phyloP scores from a whole-genome alignment of 306 rosid species.

The Herpetospermum pedunculosum region DNA sequence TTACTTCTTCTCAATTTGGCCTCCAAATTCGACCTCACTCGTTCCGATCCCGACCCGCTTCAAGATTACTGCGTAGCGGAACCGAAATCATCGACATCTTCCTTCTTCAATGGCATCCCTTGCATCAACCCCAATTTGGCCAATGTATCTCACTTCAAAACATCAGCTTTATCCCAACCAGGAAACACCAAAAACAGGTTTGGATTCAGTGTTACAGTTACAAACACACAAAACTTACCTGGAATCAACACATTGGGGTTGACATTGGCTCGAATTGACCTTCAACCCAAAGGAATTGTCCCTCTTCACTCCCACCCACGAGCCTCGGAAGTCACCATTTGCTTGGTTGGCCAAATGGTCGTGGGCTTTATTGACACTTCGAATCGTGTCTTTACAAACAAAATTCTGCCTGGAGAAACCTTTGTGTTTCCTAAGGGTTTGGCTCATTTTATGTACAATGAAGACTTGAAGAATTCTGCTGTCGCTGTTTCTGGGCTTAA shows the following conservation, averaged over 20 bases:
- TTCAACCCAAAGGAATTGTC: conserved; percentile 16
- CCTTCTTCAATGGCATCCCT: conserved; percentile 41
- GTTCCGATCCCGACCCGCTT: conserved; percentile 49
- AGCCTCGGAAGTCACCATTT: conserved; percentile 42
- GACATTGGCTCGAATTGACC: conserved; percentile 38
- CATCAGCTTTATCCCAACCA: conserved; percentile 35
- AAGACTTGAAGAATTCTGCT: conserved; percentile 17
- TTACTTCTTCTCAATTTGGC: conserved; percentile 11
- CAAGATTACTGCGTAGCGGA: conserved; percentile 77
- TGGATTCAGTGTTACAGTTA: conserved; percentile 37
- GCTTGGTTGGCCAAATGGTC: conserved; percentile 30
- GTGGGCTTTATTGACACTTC: conserved; percentile 57
- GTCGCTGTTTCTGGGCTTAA: conserved; percentile 42
- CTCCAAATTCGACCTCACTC: conserved; percentile 16
- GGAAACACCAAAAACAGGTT: conserved; percentile 24
- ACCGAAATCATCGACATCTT: not conserved
- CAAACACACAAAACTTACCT: conserved; percentile 36
- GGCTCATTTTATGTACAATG: conserved; percentile 46
- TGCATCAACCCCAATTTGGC: conserved; percentile 57
- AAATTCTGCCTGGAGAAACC: conserved; percentile 39
- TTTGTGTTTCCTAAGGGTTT: conserved; percentile 59
- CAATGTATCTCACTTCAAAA: conserved; percentile 28
- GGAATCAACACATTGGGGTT: conserved; percentile 76
- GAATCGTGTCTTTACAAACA: conserved; percentile 18
- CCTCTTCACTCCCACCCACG: conserved; percentile 60